Base-by-base conservation (phyloP, 495 filamentous ascomycete species). In the Neurospora terricola region DNA sequence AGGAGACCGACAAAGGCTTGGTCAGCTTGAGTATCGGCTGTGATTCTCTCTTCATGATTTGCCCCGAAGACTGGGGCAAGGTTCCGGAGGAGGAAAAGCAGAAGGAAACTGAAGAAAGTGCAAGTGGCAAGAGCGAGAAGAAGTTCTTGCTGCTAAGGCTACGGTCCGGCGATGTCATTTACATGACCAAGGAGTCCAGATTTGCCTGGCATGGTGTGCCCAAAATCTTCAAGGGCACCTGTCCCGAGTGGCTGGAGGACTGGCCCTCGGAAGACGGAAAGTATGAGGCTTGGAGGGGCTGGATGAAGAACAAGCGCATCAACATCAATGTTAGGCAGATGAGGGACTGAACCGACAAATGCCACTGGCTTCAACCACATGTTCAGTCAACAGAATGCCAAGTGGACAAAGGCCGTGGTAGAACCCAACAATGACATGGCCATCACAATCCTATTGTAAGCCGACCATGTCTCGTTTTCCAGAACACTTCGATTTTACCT, bases 131-230 rank as follows among this genome's bases (percentile, higher is more conserved):
- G 59, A 54, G 45, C 70, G n/a, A 45, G 6, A 81, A 85, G 78
- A 78, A 80, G 5, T 89, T 87, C 45, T 79, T 92, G 36, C 81
- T 91, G 5, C 80, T 96, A 69, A 84, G 92, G 34, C 83, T 97
- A 43, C 86, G 87, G 10, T 95, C 93, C 5, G 94, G 93, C 0
- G 94, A 95, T 82, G 91, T 88, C 2, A 87, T 97, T 2, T 92
- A 93, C 71, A 96, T 97, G 92, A 88, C 88, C 69, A 88, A 91
- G 42, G 85, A 88, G 70, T 89, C 91, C 10, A 83, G 94, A 69
- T 94, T 92, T 81, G 96, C 94, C 14, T 98, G 94, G 96, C 94
- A 98, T 83, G 93, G 92, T 5, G 94, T 98, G 14, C 94, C 95
- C 5, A 92, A 91, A 76, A 89, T 97, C 36, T 69, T 97, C 30